Percentiles rank a stretch among this genome's conserved stretches.
phyloP scores from a whole-genome alignment of 2,329 filamentous ascomycete species.

The Ophiostoma australiae region DNA sequence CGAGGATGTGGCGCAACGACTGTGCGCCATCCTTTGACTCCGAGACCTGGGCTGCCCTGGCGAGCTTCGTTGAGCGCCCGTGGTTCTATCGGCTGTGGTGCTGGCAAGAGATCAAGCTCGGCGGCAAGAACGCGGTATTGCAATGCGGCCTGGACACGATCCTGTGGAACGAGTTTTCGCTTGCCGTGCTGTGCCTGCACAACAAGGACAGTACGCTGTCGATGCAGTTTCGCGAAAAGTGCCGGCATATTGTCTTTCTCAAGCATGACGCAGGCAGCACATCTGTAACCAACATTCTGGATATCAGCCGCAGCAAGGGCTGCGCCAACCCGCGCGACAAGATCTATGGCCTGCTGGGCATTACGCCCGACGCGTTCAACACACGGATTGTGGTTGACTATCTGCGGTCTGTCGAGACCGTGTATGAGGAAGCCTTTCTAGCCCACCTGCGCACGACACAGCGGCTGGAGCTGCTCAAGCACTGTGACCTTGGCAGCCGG shows the following conservation, averaged over 20 bases:
- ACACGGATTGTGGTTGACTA: conserved; percentile 12
- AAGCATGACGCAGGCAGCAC: conserved; percentile 15
- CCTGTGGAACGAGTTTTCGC: conserved; percentile 9
- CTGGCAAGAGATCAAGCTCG: conserved; percentile 18
- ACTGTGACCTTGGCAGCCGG: conserved; percentile 13
- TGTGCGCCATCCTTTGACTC: conserved; percentile 10
- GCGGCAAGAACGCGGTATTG: background rate
- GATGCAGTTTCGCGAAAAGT: conserved; percentile 18
- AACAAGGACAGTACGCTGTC: conserved; percentile 19
- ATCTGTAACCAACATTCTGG: conserved; percentile 17
- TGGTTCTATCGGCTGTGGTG: conserved; percentile 19
- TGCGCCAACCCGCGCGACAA: conserved; percentile 16
- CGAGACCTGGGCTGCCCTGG: conserved; percentile 11
- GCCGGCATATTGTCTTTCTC: conserved; percentile 18
- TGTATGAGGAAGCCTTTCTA: conserved; percentile 11
- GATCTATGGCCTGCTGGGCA: conserved; percentile 18
- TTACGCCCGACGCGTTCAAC: conserved; percentile 11
- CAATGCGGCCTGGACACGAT: conserved; percentile 15
- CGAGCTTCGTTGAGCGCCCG: background rate
- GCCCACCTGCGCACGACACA: conserved; percentile 10
- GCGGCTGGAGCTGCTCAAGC: conserved; percentile 17
- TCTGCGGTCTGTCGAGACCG: conserved; percentile 10
- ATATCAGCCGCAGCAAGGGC: conserved; percentile 19
- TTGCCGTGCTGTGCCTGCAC: conserved; percentile 15
- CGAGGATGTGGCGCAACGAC: conserved; percentile 18